Base-by-base conservation (phyloP, 23 red algal species). In the Gracilariopsis chorda region DNA sequence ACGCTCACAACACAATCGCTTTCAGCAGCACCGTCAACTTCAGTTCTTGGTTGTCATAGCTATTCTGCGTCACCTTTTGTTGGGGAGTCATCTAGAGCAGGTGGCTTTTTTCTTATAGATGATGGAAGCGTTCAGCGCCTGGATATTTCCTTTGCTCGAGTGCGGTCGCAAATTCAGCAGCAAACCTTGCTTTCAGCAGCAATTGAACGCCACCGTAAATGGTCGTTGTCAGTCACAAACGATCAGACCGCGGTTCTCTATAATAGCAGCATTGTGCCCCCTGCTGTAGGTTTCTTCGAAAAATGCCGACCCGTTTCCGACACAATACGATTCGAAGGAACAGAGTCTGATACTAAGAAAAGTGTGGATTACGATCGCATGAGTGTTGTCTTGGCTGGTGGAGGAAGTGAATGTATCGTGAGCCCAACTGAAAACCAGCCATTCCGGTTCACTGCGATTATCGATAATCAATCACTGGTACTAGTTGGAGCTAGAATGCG, bases 401-500 rank as follows among this genome's bases (percentile, higher is more conserved):
- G 70, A 3, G 56, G 84, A n/a, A 65, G 84, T 14, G 84, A 88
- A 37, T 88, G 84, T 24, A 65, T 88, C 0, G 84, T 88, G 84
- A 77, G 84, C 40, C 32, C 65, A 16, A 56, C 28, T 12, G 84
- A 77, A 44, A 88, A 88, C 61, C 36, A 88, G 28, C 43, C 46
- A 16, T 88, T 88, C 27, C 47, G 63, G 3, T 88, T 88, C 59
- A 33, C 67, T 60, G 84, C 84, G 39, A 55, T 53, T 10, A 35
- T 88, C 13, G 67, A 59, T 0, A 88, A 77, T 46, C 65, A 45
- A 41, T 35, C 84, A 19, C 49, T 88, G 10, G 84, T 88, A 48
- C 67, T 88, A 21, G 84, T 88, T 88, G 84, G 84, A 20, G 84
- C 84, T 42, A 70, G 84, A 75, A 47, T 88, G 40, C 84, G 84